These are phyloP conservation scores for Pythium phragmiticola DNA, from an alignment of 352 stramenopile species.

Conservation along the genomic window DNA sequence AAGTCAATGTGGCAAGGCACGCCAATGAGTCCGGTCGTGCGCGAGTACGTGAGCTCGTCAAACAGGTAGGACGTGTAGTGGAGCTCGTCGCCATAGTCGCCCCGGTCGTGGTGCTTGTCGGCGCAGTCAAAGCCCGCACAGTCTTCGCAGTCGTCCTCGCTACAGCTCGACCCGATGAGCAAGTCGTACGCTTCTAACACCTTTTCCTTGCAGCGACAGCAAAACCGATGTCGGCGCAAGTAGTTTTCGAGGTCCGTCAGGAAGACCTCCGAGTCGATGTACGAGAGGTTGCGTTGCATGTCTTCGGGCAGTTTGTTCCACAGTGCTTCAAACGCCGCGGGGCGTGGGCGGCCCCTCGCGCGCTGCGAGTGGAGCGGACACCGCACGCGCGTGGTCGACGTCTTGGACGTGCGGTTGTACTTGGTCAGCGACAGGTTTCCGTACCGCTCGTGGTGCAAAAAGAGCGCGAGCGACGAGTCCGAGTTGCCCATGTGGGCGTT, in stretches of 20 bases:
- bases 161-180: constrained; percentile 81
- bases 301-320: constrained; percentile 79
- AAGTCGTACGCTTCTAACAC: constrained; percentile 86
- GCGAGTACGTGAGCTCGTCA: constrained; percentile 82
- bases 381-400: constrained; percentile 48
- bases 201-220: constrained; percentile 87
- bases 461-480: constrained; percentile 68
- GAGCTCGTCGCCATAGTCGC: constrained; percentile 78
- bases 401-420: constrained; percentile 33
- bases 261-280: constrained; percentile 88
- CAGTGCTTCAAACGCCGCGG: constrained; percentile 71
- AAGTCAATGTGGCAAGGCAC: constrained; percentile 86
- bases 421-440: constrained; percentile 56
- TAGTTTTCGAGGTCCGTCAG: constrained; percentile 83
- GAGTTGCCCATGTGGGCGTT: constrained; percentile 64
- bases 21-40: constrained; percentile 77
- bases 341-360: constrained; percentile 62
- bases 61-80: constrained; percentile 88
- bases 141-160: constrained; percentile 85
- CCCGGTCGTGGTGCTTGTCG: constrained; percentile 71
- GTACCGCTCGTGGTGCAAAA: constrained; percentile 78
- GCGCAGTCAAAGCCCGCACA: constrained; percentile 76
- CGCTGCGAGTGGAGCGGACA: constrained; percentile 81
- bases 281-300: constrained; percentile 76
- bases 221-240: constrained; percentile 83